Conservation (phyloP, 805 yeast genomes). For the Lipomyces lipofer region DNA sequence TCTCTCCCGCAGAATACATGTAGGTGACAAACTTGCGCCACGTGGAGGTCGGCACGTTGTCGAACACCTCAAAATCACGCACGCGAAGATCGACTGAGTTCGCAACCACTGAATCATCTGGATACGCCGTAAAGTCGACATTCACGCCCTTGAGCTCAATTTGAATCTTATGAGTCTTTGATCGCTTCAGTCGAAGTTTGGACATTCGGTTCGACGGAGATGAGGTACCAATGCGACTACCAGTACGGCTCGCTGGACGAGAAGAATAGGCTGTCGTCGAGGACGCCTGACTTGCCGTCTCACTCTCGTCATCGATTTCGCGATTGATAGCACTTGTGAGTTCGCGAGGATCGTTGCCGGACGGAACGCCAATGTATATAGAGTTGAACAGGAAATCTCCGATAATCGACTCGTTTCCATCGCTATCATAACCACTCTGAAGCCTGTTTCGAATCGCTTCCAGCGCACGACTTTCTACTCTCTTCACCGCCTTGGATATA, state of each 20-base stretch:
- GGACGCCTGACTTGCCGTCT: constrained; percentile 28
- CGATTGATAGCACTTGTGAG: constrained; percentile 52
- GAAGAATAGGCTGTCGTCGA: constrained; percentile 18
- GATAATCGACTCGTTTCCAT: constrained; percentile 40
- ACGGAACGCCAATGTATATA: constrained; percentile 64
- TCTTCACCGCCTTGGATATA: constrained; percentile 63
- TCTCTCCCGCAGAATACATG: constrained; percentile 65
- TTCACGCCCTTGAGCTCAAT: constrained; percentile 58
- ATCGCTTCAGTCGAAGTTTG: constrained; percentile 63
- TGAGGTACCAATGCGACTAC: constrained; percentile 3
- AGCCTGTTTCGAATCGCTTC: constrained; percentile 34
- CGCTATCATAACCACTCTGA: constrained; percentile 24
- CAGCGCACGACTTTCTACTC: constrained; percentile 56
- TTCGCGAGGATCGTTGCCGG: constrained; percentile 46
- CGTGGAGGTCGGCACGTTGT: constrained; percentile 80
- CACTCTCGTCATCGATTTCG: constrained; percentile 45
- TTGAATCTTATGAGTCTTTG: constrained; percentile 58
- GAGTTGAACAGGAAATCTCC: constrained; percentile 77
- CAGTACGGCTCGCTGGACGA: constrained; percentile 8
- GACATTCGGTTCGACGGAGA: constrained; percentile 27
- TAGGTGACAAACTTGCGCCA: constrained; percentile 84
- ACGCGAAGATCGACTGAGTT: constrained; percentile 48
- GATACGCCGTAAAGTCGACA: constrained; percentile 47
- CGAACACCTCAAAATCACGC: constrained; percentile 61
- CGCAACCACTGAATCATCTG: constrained; percentile 43